A percentile compares a stretch with the other conserved stretches of the same genome.
Evolutionary conservation across 345 rosid species (phyloP).

Genomic region (Bruguiera gymnorhiza): DNA sequence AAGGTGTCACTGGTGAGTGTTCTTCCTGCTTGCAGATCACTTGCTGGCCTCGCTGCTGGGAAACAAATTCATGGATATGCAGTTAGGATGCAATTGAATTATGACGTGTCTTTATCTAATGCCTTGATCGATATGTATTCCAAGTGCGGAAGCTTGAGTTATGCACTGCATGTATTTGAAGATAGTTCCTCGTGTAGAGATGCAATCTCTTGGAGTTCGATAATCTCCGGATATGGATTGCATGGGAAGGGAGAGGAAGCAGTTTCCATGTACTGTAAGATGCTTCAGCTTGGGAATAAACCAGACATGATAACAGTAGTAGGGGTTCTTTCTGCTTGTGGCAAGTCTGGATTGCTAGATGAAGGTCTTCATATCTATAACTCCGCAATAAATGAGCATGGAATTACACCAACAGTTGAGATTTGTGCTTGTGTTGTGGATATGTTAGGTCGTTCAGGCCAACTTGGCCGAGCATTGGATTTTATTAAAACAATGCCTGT

Average conservation of each 20-base stretch:
- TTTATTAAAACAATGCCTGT: slow-evolving; percentile 54
- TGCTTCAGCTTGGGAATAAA: slow-evolving; percentile 45
- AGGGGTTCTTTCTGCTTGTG: slow-evolving; percentile 64
- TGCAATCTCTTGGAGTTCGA: slow-evolving; percentile 64
- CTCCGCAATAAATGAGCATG: slow-evolving; percentile 31
- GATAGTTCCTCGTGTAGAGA: slow-evolving; percentile 34
- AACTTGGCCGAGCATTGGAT: slow-evolving; percentile 44
- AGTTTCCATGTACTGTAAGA: slow-evolving; percentile 38
- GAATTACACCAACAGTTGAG: slow-evolving; percentile 52
- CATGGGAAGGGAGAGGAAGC: slow-evolving; percentile 73
- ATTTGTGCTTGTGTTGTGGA: slow-evolving; percentile 66
- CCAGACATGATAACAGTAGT: slow-evolving; percentile 55
- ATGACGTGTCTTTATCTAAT: slow-evolving; percentile 44
- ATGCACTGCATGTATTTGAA: slow-evolving; percentile 53
- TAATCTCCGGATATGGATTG: slow-evolving; percentile 65
- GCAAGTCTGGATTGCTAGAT: slow-evolving; percentile 47
- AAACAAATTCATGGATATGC: slow-evolving; percentile 65
- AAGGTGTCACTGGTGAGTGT: slow-evolving; percentile 54
- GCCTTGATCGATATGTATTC: slow-evolving; percentile 63
- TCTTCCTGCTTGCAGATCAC: slow-evolving; percentile 53
- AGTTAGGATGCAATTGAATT: slow-evolving; percentile 36
- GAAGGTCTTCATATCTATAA: slow-evolving; percentile 50
- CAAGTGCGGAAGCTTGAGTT: slow-evolving; percentile 55
- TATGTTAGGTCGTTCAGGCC: slow-evolving; percentile 59
- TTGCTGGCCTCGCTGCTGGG: slow-evolving; percentile 43